Evolutionary conservation across 257 asterid species (phyloP).

Genomic region (Nicotiana tabacum): DNA sequence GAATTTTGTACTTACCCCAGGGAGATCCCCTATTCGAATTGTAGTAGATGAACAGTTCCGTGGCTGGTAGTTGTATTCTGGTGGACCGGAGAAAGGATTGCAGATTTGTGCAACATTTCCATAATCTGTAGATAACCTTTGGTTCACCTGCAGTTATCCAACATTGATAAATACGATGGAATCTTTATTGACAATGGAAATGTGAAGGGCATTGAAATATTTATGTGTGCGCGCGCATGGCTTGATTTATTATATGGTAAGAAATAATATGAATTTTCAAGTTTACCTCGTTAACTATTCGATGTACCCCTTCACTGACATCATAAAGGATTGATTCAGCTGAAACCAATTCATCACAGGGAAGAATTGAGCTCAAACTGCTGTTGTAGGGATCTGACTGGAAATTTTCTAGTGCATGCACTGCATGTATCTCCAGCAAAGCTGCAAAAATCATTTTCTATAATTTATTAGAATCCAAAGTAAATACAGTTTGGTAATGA

Average conservation of each 20-base stretch:
- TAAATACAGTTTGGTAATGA: background rate
- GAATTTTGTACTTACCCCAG: conserved; percentile 28
- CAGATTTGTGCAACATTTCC: conserved; percentile 69
- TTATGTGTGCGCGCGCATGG: no score
- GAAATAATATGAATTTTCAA: background rate
- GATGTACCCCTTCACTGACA: conserved; percentile 50
- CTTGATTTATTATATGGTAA: no score
- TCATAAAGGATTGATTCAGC: conserved; percentile 48
- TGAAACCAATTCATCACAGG: conserved; percentile 70
- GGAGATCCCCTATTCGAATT: conserved; percentile 54
- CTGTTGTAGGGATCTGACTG: conserved; percentile 72
- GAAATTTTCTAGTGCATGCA: conserved; percentile 67
- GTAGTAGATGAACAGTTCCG: conserved; percentile 43
- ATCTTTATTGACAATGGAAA: no score
- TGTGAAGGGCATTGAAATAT: no score
- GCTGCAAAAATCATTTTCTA: conserved; percentile 27
- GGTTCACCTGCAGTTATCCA: conserved; percentile 51
- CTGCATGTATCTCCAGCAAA: conserved; percentile 76
- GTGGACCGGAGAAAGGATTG: conserved; percentile 85
- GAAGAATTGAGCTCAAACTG: conserved; percentile 77
- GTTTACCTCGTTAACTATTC: conserved; percentile 49
- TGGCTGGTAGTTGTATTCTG: conserved; percentile 56
- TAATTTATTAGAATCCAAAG: background rate
- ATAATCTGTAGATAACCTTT: conserved; percentile 45
- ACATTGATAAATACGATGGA: background rate